Base-by-base conservation (phyloP, 257 asterid species). In the Fraxinus pennsylvanica region DNA sequence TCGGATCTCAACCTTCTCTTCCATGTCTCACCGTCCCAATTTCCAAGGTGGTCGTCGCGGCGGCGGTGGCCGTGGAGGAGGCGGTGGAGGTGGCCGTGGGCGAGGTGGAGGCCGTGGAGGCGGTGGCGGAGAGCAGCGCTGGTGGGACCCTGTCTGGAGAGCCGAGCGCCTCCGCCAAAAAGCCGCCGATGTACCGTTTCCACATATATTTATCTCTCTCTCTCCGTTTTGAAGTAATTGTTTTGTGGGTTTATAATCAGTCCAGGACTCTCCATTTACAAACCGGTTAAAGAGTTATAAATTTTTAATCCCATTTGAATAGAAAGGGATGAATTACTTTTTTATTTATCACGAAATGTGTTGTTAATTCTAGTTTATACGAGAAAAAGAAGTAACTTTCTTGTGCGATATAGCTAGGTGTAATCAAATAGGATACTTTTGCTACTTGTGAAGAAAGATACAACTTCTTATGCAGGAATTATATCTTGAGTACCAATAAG, bases 111-210 rank as follows among this genome's bases (percentile, higher is more conserved):
- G 94, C 0, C 71, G 92, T 0, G 78, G 96, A 0, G 79, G 94
- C 5, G 83, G 96, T 1, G 89, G 92, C 8, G 93, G 96, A 13
- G 98, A 92, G 83, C 99, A 93, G 88, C 87, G 99, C 19, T 96
- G 99, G 99, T 92, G 99, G 99, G 99, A 96, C 78, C 98, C 99
- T 47, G 97, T 69, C 1, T 95, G 99, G 99, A 74, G 99, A 86
- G 97, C 98, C 36, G 94, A 95, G 81, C 96, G 97, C 10, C 94
- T 96, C 73, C 84, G 97, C 27, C 93, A 93, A 82, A 88, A 89
- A 73, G 93, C 91, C 1, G 89, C 90, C 0, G 92, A 94, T 97
- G 98, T 93, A 81, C 77, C 50, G 17, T 74, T 59, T 74, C 29
- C 74, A 1, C 14, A n/a, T 63, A 9, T 7, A 74, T 32, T 3